Evolutionary conservation across 495 filamentous ascomycete genomes (phyloP).

Genomic region (Penicillium tannophilum): DNA sequence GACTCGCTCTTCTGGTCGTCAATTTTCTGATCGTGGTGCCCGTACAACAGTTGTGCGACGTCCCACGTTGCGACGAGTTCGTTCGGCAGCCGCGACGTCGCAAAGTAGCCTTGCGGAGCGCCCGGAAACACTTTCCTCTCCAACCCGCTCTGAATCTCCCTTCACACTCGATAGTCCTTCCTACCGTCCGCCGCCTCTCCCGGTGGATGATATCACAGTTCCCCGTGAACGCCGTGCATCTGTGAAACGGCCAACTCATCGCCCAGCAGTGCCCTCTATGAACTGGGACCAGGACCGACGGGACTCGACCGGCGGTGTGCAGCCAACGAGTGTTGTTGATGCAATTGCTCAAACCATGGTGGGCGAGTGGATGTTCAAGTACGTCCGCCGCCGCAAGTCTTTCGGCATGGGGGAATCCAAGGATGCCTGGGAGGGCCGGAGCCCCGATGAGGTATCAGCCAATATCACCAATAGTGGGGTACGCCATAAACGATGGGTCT

Average conservation of each 20-base stretch:
- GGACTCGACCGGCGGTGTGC: conserved; percentile 62
- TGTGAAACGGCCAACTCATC: conserved; percentile 26
- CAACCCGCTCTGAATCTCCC: conserved; percentile 65
- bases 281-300: conserved; percentile 34
- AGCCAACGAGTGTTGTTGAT: conserved; percentile 87
- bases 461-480: conserved; percentile 58
- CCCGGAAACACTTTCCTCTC: conserved; percentile 63
- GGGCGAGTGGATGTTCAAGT: conserved; percentile 99
- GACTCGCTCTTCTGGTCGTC: conserved; percentile 57
- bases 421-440: conserved; percentile 58
- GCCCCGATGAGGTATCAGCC: conserved; percentile 53
- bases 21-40: conserved; percentile 42
- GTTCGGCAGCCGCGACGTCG: conserved; percentile 75
- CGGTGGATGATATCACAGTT: conserved; percentile 69
- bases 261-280: conserved; percentile 22
- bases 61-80: conserved; percentile 71
- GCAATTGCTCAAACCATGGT: conserved; percentile 99
- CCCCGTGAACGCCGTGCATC: conserved; percentile 38
- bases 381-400: conserved; percentile 87
- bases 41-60: conserved; percentile 36
- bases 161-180: conserved; percentile 67
- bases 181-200: conserved; percentile 65
- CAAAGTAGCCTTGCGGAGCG: conserved; percentile 44
- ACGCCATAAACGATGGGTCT: conserved; percentile 97
- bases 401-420: conserved; percentile 73